A percentile compares a stretch with the other conserved stretches of the same genome.
These are phyloP conservation scores for Populus hybrid DNA, from an alignment of 441 rosid genomes.

Conservation along the genomic window DNA sequence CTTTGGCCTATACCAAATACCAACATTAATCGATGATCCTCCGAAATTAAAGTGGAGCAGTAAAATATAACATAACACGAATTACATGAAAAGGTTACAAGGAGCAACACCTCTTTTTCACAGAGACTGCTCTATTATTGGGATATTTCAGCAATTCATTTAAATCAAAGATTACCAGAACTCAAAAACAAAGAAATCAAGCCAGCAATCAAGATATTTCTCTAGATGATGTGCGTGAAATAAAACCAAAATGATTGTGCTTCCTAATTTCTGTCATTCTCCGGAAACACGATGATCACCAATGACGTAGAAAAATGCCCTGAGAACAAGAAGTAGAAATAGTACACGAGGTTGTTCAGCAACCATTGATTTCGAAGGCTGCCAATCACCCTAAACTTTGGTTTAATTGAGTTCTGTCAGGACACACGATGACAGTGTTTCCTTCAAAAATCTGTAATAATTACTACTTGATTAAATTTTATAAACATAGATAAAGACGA, in stretches of 20 bases:
- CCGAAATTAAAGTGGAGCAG: neutral
- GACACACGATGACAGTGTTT: too few species aligned
- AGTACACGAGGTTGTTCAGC: neutral
- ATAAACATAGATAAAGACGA: neutral
- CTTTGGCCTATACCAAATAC: conserved; percentile 24
- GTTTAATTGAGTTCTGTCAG: too few species aligned
- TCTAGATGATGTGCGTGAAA: neutral
- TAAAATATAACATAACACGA: neutral
- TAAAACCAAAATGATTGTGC: neutral
- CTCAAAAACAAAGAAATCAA: too few species aligned
- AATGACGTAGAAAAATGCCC: neutral
- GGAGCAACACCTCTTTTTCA: neutral
- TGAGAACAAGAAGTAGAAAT: too few species aligned
- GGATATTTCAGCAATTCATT: neutral
- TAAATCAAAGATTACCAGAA: neutral
- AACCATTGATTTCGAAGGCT: neutral
- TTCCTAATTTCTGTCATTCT: neutral
- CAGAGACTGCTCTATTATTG: neutral
- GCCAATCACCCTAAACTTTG: too few species aligned
- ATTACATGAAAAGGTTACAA: neutral
- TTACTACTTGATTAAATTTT: too few species aligned
- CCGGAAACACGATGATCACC: too few species aligned
- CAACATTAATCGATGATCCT: neutral
- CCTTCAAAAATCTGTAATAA: too few species aligned
- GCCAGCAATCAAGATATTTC: neutral